phyloP scores from a whole-genome alignment of 495 filamentous ascomycete species.

The Amphirosellinia nigrospora region DNA sequence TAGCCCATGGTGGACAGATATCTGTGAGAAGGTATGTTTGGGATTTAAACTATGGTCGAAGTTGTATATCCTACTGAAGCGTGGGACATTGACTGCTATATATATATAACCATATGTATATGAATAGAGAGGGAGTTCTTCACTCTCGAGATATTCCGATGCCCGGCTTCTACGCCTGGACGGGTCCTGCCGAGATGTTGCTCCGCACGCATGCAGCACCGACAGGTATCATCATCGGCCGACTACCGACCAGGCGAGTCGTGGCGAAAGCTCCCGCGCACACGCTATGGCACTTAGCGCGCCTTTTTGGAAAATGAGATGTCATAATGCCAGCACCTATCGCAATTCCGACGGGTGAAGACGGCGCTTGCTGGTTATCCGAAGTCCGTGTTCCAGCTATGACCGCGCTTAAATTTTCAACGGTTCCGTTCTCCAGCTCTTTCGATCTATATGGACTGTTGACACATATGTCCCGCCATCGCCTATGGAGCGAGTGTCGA shows the following conservation, averaged over 20 bases:
- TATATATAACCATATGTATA: neutral
- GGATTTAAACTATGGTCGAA: neutral
- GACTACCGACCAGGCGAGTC: constrained; percentile 4
- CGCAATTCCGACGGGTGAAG: neutral
- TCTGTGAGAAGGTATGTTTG: too few relatives aligned
- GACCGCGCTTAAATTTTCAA: too few relatives aligned
- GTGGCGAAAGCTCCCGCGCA: neutral
- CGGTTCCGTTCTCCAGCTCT: too few relatives aligned
- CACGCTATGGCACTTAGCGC: neutral
- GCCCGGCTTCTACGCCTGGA: neutral
- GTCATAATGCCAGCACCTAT: constrained; percentile 3
- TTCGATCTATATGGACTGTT: too few relatives aligned
- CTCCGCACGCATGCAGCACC: neutral
- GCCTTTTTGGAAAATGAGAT: neutral
- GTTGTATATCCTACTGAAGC: neutral
- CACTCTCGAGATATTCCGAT: neutral
- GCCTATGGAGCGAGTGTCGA: too few relatives aligned
- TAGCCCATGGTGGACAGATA: neutral
- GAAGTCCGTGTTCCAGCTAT: constrained; percentile 12
- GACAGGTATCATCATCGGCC: neutral
- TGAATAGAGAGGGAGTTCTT: neutral
- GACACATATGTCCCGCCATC: too few relatives aligned
- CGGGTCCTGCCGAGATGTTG: neutral
- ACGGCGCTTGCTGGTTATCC: neutral
- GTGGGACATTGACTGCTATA: neutral